Evolutionary conservation across 768 basidiomycete species (phyloP).

Genomic region (Suillus subalutaceus): DNA sequence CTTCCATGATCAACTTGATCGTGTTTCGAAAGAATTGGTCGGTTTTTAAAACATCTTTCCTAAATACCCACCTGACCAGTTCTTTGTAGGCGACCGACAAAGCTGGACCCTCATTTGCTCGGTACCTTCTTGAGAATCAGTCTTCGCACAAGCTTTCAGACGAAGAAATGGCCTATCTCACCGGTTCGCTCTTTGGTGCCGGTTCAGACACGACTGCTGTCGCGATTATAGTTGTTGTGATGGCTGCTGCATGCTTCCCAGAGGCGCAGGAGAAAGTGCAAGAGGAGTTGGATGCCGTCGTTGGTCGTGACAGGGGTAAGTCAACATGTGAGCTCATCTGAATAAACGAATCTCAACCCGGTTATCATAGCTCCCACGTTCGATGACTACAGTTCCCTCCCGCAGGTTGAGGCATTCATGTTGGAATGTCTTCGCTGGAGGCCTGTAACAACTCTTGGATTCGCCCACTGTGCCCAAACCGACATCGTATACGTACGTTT

Average conservation of each 20-base stretch:
- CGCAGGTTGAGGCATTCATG: conserved; percentile 43
- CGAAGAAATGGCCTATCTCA: conserved; percentile 63
- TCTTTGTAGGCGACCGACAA: conserved; percentile 23
- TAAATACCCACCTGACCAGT: conserved; percentile 17
- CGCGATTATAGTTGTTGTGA: conserved; percentile 56
- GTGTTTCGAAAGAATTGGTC: conserved; percentile 51
- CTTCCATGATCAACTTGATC: conserved; percentile 54
- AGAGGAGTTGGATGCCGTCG: conserved; percentile 53
- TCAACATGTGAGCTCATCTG: not conserved
- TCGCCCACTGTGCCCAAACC: conserved; percentile 64
- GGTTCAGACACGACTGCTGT: conserved; percentile 69
- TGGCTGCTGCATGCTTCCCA: conserved; percentile 61
- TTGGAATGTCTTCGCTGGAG: conserved; percentile 47
- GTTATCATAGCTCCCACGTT: conserved; percentile 40
- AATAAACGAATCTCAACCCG: conserved; percentile 6
- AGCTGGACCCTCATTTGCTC: conserved; percentile 50
- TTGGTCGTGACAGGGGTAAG: conserved; percentile 46
- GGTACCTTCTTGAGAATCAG: conserved; percentile 61
- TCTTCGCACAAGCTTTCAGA: conserved; percentile 53
- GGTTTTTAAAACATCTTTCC: not conserved
- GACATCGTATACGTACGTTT: conserved; percentile 64
- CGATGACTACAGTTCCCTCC: conserved; percentile 39
- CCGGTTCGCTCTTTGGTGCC: conserved; percentile 67
- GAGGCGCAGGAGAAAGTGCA: conserved; percentile 54
- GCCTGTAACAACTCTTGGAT: conserved; percentile 47